Evolutionary conservation across 2,329 filamentous ascomycete species (phyloP).

Genomic region (Davidsoniella neocaledoniae): DNA sequence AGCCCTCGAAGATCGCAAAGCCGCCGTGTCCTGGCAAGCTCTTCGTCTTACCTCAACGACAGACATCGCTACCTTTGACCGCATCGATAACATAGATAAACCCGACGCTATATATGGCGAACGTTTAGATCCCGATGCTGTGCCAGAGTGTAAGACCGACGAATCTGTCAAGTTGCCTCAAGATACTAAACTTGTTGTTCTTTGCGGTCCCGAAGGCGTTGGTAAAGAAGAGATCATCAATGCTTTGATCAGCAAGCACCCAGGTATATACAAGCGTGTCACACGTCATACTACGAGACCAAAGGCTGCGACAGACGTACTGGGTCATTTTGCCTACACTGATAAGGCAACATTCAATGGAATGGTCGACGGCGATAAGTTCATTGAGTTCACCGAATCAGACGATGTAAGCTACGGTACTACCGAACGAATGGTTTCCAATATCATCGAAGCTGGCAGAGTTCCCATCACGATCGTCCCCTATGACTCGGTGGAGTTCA

Average conservation of each 20-base stretch:
- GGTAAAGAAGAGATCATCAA: conserved; percentile 48
- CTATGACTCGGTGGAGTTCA: conserved; percentile 24
- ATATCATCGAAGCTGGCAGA: conserved; percentile 35
- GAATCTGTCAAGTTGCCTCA: conserved; percentile 23
- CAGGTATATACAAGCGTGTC: conserved; percentile 45
- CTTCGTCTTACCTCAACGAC: conserved; percentile 61
- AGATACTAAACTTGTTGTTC: conserved; percentile 41
- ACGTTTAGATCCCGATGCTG: conserved; percentile 13
- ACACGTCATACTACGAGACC: conserved; percentile 37
- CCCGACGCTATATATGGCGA: conserved; percentile 39
- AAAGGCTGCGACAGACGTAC: conserved; percentile 31
- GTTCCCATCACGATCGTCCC: conserved; percentile 34
- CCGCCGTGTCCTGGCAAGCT: conserved; percentile 81
- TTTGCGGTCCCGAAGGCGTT: conserved; percentile 46
- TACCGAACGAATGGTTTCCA: conserved; percentile 34
- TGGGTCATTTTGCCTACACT: conserved; percentile 40
- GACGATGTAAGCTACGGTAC: conserved; percentile 38
- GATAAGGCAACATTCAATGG: conserved; percentile 36
- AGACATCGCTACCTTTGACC: conserved; percentile 66
- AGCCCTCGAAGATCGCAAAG: conserved; percentile 49
- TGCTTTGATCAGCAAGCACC: conserved; percentile 45
- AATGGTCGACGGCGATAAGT: conserved; percentile 41
- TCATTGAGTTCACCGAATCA: conserved; percentile 37
- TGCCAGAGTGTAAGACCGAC: background rate
- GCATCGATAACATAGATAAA: conserved; percentile 69